phyloP scores from a whole-genome alignment of 2,329 filamentous ascomycete species.

The Emmonsiellopsis sp. region DNA sequence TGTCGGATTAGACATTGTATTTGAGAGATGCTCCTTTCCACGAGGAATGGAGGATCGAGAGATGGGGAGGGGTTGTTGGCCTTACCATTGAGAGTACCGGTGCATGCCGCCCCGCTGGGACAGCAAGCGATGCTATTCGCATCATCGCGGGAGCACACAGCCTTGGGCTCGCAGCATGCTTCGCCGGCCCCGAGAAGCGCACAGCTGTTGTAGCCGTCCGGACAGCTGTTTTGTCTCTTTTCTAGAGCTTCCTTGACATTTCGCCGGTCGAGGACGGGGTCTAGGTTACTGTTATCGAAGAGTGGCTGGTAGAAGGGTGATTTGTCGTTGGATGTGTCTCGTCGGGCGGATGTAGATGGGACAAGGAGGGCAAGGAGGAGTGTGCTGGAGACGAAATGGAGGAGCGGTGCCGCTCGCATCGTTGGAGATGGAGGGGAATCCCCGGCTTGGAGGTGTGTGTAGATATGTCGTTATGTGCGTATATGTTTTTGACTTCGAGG shows the following conservation, averaged over 20 bases:
- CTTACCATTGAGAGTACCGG: constrained; percentile 41
- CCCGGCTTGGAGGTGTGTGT: background rate
- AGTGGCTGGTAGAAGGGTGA: constrained; percentile 9
- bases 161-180: constrained; percentile 47
- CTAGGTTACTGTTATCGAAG: constrained; percentile 1
- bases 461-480: background rate
- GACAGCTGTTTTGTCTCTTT: constrained; percentile 35
- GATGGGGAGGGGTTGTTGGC: background rate
- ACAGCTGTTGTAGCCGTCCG: constrained; percentile 45
- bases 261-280: constrained; percentile 2
- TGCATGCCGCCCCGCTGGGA: constrained; percentile 48
- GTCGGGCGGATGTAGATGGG: background rate
- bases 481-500: background rate
- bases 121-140: constrained; percentile 55
- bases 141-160: constrained; percentile 48
- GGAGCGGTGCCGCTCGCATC: constrained; percentile 5
- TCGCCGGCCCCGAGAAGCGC: constrained; percentile 42
- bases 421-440: too few relatives aligned
- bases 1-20: background rate
- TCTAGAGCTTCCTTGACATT: constrained; percentile 2
- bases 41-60: background rate
- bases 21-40: background rate
- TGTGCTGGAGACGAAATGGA: too few relatives aligned
- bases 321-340: background rate
- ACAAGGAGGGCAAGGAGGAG: constrained; percentile 6